Conservation (phyloP, 371 early-diverging fungal genomes). For the Actinomortierella ambigua region DNA sequence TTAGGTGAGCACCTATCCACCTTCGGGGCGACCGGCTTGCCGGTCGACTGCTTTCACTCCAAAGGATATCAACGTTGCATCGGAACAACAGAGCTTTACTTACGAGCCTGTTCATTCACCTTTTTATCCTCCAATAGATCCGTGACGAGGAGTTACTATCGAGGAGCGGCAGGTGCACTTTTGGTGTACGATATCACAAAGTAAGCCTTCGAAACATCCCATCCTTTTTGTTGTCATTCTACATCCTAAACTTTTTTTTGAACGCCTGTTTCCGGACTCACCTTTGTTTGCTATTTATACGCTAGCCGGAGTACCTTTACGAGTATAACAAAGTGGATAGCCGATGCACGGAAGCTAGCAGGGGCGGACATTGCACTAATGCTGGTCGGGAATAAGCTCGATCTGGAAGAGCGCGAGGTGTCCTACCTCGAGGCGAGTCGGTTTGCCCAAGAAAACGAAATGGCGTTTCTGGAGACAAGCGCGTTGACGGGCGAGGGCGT, state of each 20-base stretch:
- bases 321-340: constrained; percentile 65
- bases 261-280: too few species aligned
- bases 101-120: too few species aligned
- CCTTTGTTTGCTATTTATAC: neutral
- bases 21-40: too few species aligned
- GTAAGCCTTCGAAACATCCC: constrained; percentile 31
- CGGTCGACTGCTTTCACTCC: constrained; percentile 1
- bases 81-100: too few species aligned
- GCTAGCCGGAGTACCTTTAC: constrained; percentile 61
- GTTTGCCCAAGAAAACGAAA: constrained; percentile 72
- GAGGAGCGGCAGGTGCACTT: constrained; percentile 74
- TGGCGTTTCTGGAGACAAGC: constrained; percentile 69
- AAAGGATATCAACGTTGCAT: too few species aligned
- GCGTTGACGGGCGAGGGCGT: constrained; percentile 66
- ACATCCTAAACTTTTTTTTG: too few species aligned
- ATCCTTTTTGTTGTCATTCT: neutral
- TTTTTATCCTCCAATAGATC: constrained; percentile 49
- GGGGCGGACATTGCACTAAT: constrained; percentile 70
- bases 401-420: constrained; percentile 68
- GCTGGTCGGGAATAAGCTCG: constrained; percentile 77
- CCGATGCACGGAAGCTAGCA: constrained; percentile 67
- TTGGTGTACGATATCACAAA: constrained; percentile 71
- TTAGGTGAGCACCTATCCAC: constrained; percentile 53
- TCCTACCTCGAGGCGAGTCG: constrained; percentile 68
- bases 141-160: constrained; percentile 77